Percentiles rank a stretch among this genome's conserved stretches.
These are phyloP conservation scores for Aspergillus carlsbadensis DNA, from an alignment of 495 filamentous ascomycete genomes.

Conservation along the genomic window DNA sequence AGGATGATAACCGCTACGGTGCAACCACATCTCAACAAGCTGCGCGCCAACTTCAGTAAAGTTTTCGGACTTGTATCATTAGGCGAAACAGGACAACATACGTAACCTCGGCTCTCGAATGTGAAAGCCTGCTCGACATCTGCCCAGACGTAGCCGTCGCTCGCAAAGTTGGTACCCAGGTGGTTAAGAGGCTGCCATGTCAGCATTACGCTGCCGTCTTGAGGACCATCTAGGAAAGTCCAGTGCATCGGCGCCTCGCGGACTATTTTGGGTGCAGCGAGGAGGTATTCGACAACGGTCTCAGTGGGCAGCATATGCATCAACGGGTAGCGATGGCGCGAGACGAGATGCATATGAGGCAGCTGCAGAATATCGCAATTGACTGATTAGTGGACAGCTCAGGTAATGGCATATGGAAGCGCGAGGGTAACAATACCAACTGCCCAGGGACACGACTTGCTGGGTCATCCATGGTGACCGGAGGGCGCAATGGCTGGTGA, in stretches of 20 bases:
- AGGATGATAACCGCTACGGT: conserved; percentile 71
- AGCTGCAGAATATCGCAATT: conserved; percentile 47
- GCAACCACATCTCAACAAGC: conserved; percentile 79
- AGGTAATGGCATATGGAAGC: conserved; percentile 7
- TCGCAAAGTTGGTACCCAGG: conserved; percentile 69
- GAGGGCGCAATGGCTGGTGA: conserved; percentile 12
- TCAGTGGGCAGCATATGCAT: conserved; percentile 63
- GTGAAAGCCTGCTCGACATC: conserved; percentile 70
- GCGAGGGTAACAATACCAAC: conserved; percentile 45
- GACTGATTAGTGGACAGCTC: conserved; percentile 4
- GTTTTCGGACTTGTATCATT: neutral
- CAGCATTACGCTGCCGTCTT: conserved; percentile 76
- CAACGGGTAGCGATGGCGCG: conserved; percentile 68
- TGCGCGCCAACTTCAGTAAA: conserved; percentile 25
- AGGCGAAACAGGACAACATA: conserved; percentile 40
- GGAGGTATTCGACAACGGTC: conserved; percentile 73
- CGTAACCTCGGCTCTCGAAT: conserved; percentile 73
- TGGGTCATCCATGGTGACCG: conserved; percentile 60
- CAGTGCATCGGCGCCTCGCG: conserved; percentile 79
- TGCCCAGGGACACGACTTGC: conserved; percentile 60
- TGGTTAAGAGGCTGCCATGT: conserved; percentile 78
- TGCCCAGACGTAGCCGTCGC: conserved; percentile 89
- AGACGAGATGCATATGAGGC: conserved; percentile 83
- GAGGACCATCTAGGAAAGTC: conserved; percentile 82
- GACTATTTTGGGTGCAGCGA: conserved; percentile 75